These are phyloP conservation scores for Hanseniaspora singularis DNA, from an alignment of 805 yeast genomes.

Conservation along the genomic window DNA sequence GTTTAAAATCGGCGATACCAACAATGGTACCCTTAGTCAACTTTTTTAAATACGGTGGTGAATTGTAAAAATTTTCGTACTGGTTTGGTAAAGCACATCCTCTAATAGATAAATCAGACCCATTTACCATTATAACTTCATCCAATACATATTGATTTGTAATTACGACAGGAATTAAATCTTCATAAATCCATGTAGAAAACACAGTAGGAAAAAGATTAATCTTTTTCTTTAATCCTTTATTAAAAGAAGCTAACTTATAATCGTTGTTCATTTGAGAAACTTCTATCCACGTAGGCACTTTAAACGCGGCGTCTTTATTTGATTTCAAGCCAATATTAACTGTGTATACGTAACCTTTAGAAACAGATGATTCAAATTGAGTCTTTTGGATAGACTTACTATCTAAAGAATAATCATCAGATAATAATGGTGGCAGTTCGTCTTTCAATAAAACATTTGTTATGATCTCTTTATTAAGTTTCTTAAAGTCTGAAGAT, in stretches of 20 bases:
- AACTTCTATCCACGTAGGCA: constrained; percentile 60
- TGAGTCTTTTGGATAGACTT: constrained; percentile 45
- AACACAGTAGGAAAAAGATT: constrained; percentile 56
- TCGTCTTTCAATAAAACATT: constrained; percentile 4
- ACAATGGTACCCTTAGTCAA: constrained; percentile 48
- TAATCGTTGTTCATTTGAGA: constrained; percentile 3
- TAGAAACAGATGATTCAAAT: constrained; percentile 41
- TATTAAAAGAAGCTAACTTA: constrained; percentile 7
- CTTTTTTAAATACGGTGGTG: constrained; percentile 16
- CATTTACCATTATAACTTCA: constrained; percentile 43
- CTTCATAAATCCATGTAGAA: constrained; percentile 58
- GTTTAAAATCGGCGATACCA: constrained; percentile 50
- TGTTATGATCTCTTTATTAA: constrained; percentile 20
- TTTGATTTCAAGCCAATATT: neutral
- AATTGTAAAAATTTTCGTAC: constrained; percentile 10
- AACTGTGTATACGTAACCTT: constrained; percentile 52
- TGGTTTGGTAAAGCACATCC: constrained; percentile 36
- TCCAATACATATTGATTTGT: constrained; percentile 69
- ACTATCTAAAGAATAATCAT: constrained; percentile 35
- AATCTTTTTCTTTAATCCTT: constrained; percentile 15
- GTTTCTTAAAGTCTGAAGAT: constrained; percentile 54
- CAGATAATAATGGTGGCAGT: neutral
- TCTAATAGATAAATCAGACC: constrained; percentile 74
- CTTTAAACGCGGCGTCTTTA: constrained; percentile 35
- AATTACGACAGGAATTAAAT: constrained; percentile 48